Percentiles rank a stretch among this genome's conserved stretches.
Evolutionary conservation across 1,139 yeast species (phyloP).

Genomic region (Suhomyces atakaporum): DNA sequence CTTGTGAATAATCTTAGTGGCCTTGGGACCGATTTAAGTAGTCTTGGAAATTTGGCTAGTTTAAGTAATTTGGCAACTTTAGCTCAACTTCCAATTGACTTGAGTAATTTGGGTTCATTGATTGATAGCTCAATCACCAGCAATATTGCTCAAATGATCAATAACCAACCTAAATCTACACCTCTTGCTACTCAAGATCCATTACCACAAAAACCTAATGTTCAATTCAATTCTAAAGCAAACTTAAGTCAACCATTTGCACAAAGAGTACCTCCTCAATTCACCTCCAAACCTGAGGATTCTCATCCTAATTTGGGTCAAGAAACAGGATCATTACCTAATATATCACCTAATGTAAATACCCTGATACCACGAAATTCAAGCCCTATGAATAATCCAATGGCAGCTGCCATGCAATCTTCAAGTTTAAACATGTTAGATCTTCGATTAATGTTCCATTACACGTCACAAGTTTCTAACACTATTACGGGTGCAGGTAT

Average conservation of each 20-base stretch:
- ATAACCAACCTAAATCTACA: not conserved
- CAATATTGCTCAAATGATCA: slow-evolving; percentile 8
- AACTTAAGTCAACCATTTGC: slow-evolving; percentile 7
- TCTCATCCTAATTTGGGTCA: slow-evolving; percentile 1
- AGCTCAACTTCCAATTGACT: slow-evolving; percentile 48
- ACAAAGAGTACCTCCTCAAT: slow-evolving; percentile 4
- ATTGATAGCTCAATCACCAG: slow-evolving; percentile 19
- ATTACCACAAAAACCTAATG: slow-evolving; percentile 1
- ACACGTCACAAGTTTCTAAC: slow-evolving; percentile 78
- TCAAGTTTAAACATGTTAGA: slow-evolving; percentile 68
- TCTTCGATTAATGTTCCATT: slow-evolving; percentile 80
- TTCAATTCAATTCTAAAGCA: not conserved
- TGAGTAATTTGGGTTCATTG: slow-evolving; percentile 38
- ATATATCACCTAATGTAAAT: slow-evolving; percentile 32
- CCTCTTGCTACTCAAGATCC: not conserved
- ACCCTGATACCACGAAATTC: slow-evolving; percentile 16
- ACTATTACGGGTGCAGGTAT: slow-evolving; percentile 92
- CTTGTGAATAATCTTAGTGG: slow-evolving; percentile 47
- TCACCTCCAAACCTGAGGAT: not conserved
- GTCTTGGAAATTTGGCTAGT: slow-evolving; percentile 43
- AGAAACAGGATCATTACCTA: slow-evolving; percentile 19
- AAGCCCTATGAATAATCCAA: slow-evolving; percentile 17
- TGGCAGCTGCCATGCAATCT: slow-evolving; percentile 18
- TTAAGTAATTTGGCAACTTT: slow-evolving; percentile 45
- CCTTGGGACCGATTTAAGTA: slow-evolving; percentile 34